A percentile compares a stretch with the other conserved stretches of the same genome.
Evolutionary conservation across 1,284 basidiomycete genomes (phyloP).

Genomic region (Afroboletus lepidellus): DNA sequence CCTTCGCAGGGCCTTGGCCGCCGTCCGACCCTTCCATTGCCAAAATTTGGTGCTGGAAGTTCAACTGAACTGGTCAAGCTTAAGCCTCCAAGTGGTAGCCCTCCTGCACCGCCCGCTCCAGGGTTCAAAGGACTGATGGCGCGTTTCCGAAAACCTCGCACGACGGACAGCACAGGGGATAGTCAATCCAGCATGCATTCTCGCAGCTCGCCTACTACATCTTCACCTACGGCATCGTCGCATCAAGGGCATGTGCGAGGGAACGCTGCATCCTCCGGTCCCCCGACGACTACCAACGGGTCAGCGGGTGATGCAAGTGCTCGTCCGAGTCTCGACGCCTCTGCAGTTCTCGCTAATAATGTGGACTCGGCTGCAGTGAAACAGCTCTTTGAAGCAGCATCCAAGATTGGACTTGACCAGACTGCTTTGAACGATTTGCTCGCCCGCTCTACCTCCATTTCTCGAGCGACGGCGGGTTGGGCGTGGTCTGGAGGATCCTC

Average conservation of each 20-base stretch:
- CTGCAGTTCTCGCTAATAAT: slow-evolving; percentile 16
- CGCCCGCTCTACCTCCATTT: slow-evolving; percentile 65
- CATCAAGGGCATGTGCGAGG: slow-evolving; percentile 33
- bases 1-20: slow-evolving; percentile 39
- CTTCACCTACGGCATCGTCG: slow-evolving; percentile 33
- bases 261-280: slow-evolving; percentile 11
- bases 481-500: slow-evolving; percentile 41
- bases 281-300: slow-evolving; percentile 3
- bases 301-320: slow-evolving; percentile 16
- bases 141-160: slow-evolving; percentile 66
- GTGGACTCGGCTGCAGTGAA: slow-evolving; percentile 45
- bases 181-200: slow-evolving; percentile 34
- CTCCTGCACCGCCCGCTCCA: slow-evolving; percentile 68
- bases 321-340: slow-evolving; percentile 29
- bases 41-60: slow-evolving; percentile 40
- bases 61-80: slow-evolving; percentile 51
- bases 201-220: slow-evolving; percentile 31
- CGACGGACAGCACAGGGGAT: slow-evolving; percentile 33
- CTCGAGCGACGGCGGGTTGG: slow-evolving; percentile 45
- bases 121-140: slow-evolving; percentile 78
- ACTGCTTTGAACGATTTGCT: slow-evolving; percentile 66
- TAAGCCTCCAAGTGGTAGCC: slow-evolving; percentile 52
- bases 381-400: slow-evolving; percentile 74
- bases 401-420: slow-evolving; percentile 70
- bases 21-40: slow-evolving; percentile 36